Evolutionary conservation across 768 basidiomycete genomes (phyloP).

Genomic region (Panellus pusillus): DNA sequence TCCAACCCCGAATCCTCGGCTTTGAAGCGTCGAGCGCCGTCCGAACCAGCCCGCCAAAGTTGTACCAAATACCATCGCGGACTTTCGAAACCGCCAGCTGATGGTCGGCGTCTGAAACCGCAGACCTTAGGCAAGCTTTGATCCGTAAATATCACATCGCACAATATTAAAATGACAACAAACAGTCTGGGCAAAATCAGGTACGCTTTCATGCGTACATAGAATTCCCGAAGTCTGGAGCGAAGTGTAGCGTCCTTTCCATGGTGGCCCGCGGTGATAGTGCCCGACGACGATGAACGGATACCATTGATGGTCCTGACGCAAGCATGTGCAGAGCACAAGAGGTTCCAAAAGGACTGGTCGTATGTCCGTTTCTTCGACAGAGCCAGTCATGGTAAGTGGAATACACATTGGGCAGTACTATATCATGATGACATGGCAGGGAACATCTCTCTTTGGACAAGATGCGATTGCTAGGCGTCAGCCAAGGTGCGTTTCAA

Average conservation of each 20-base stretch:
- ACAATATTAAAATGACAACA: constrained; percentile 1
- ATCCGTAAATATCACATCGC: not conserved
- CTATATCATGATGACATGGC: constrained; percentile 1
- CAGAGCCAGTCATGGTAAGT: constrained; percentile 59
- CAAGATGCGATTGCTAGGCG: constrained; percentile 66
- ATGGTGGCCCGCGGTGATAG: constrained; percentile 87
- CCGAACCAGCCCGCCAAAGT: not conserved
- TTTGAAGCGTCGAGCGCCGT: not conserved
- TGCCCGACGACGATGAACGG: constrained; percentile 54
- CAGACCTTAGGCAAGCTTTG: constrained; percentile 64
- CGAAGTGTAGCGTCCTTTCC: constrained; percentile 65
- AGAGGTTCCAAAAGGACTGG: constrained; percentile 32
- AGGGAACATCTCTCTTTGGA: constrained; percentile 66
- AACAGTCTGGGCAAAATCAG: constrained; percentile 83
- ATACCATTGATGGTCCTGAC: constrained; percentile 50
- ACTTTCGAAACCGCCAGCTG: constrained; percentile 2
- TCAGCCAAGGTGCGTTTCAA: constrained; percentile 56
- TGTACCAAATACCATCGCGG: constrained; percentile 2
- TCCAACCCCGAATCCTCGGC: not conserved
- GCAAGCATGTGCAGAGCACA: constrained; percentile 25
- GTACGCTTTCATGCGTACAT: constrained; percentile 29
- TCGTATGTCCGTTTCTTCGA: constrained; percentile 81
- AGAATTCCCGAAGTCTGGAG: constrained; percentile 25
- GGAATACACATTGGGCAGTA: not conserved
- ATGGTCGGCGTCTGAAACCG: constrained; percentile 20